Percentiles rank a stretch among this genome's conserved stretches.
phyloP scores from a whole-genome alignment of 2,329 filamentous ascomycete genomes.

The Paracoccidioides brasiliensis region DNA sequence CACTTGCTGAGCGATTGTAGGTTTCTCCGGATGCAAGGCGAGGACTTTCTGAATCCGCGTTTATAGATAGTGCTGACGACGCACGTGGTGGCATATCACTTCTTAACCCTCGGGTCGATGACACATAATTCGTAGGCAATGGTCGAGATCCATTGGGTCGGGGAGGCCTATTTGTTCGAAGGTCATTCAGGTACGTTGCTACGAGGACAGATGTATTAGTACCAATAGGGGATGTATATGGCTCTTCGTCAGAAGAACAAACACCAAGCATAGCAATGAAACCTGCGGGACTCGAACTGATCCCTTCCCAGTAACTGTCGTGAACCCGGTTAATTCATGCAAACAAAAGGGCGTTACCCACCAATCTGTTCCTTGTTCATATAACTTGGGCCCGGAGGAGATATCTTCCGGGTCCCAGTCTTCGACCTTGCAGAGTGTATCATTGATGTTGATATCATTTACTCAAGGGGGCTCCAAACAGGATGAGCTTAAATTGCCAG shows the following conservation, averaged over 20 bases:
- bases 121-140: slow-evolving; percentile 37
- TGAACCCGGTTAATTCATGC: background rate
- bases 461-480: background rate
- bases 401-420: slow-evolving; percentile 31
- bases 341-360: slow-evolving; percentile 17
- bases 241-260: slow-evolving; percentile 7
- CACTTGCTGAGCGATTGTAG: slow-evolving; percentile 27
- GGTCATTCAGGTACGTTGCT: slow-evolving; percentile 48
- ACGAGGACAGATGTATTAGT: slow-evolving; percentile 7
- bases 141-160: slow-evolving; percentile 50
- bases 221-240: background rate
- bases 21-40: slow-evolving; percentile 14
- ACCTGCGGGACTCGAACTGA: background rate
- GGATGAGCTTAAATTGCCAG: background rate
- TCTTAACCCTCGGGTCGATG: slow-evolving; percentile 15
- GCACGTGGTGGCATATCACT: slow-evolving; percentile 28
- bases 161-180: slow-evolving; percentile 43
- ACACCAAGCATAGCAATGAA: slow-evolving; percentile 1
- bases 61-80: slow-evolving; percentile 31
- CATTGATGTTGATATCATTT: slow-evolving; percentile 13
- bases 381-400: slow-evolving; percentile 34
- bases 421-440: slow-evolving; percentile 28
- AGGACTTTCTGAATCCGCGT: slow-evolving; percentile 13
- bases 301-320: background rate
- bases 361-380: slow-evolving; percentile 36